Base-by-base conservation (phyloP, 2,329 filamentous ascomycete species). In the Alternaria triticina region DNA sequence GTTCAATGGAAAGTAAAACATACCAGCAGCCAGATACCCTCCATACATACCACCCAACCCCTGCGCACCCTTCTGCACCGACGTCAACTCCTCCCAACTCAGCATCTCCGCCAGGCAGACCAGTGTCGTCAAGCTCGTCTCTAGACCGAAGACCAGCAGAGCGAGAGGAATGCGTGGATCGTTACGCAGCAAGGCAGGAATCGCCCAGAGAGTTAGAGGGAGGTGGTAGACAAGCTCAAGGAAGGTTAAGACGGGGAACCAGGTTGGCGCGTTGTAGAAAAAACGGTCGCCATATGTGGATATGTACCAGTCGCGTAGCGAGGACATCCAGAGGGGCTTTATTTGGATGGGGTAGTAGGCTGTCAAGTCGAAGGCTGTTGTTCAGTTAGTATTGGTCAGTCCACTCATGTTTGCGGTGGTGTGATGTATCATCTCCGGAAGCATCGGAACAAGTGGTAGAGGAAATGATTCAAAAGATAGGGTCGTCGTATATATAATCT, bases 31-130 rank as follows among this genome's bases (percentile, higher is more conserved):
- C 58, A 80, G 58, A 69, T 81, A 82, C 10, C 74, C 78, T 6
- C 78, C 77, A 70, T 81, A 82, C 72, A 81, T 76, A 2, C 77
- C 78, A 1, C 74, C 74, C 55, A 82, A 54, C 36, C 75, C 75
- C 15, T 50, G 25, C 36, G 69, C 6, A 0, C 77, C 77, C 54
- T 69, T 72, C 68, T 79, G 77, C 57, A 61, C 63, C 13, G 56
- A 43, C 12, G 58, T 76, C 65, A 80, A 63, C 40, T 76, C 71
- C 30, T 71, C 66, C 80, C 89, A 91, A 66, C 81, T 82, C 77
- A 86, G 79, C 68, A 86, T 87, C 60, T 91, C 89, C 2, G 85
- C 83, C 49, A 91, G 82, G 70, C 89, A 91, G 0, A 87, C 87
- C 45, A 87, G 71, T 1, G 89, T 90, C 1, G 89, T 90, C 59